phyloP scores from a whole-genome alignment of 2,329 filamentous ascomycete species.

The Pseudopithomyces maydicus region DNA sequence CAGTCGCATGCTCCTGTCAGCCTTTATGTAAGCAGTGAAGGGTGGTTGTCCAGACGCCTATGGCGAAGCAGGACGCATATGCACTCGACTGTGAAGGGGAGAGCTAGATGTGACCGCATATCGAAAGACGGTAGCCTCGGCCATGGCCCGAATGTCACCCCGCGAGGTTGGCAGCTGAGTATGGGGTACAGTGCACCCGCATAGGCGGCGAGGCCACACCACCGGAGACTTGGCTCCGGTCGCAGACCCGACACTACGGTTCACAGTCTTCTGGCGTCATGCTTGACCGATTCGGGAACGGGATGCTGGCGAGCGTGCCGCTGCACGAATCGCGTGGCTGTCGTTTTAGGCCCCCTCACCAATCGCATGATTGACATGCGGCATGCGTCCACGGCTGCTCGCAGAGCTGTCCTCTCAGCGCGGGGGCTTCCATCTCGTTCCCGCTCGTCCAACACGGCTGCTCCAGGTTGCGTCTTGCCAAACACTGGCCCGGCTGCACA shows the following conservation, averaged over 20 bases:
- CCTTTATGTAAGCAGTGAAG: background rate
- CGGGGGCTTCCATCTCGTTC: slow-evolving; percentile 1
- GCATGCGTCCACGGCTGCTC: slow-evolving; percentile 28
- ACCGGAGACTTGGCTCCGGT: slow-evolving; percentile 38
- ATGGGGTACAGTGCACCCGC: slow-evolving; percentile 35
- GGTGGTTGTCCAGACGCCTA: background rate
- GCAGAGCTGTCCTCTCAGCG: slow-evolving; percentile 10
- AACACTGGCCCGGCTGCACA: background rate
- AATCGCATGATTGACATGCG: slow-evolving; percentile 27
- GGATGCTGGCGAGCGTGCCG: slow-evolving; percentile 30
- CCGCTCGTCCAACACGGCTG: slow-evolving; percentile 7
- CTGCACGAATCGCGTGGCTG: slow-evolving; percentile 42
- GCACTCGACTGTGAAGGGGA: too few relatives aligned
- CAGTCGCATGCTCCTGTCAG: background rate
- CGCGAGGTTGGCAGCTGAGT: slow-evolving; percentile 29
- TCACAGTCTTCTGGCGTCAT: slow-evolving; percentile 23
- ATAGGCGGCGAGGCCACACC: slow-evolving; percentile 41
- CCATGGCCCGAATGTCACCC: slow-evolving; percentile 11
- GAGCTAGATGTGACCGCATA: too few relatives aligned
- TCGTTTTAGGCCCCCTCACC: slow-evolving; percentile 20
- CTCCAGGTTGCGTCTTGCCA: background rate
- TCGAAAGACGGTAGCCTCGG: too few relatives aligned
- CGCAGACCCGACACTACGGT: slow-evolving; percentile 36
- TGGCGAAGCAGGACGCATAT: too few relatives aligned
- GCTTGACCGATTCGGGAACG: slow-evolving; percentile 24